phyloP scores from a whole-genome alignment of 2,329 filamentous ascomycete species.

The Esteya vermicola region DNA sequence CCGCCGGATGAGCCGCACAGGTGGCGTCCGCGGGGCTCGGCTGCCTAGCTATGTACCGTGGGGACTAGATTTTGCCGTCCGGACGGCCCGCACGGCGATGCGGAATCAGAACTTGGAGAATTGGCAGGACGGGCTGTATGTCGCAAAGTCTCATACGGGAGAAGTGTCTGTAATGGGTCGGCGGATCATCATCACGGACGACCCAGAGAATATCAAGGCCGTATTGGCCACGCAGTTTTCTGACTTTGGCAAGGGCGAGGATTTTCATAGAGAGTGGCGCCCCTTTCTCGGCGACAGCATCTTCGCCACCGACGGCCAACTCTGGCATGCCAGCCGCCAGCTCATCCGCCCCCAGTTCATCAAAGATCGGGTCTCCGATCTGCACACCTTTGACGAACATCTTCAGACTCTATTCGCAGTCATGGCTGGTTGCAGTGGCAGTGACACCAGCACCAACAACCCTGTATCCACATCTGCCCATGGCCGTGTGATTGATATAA shows the following conservation, averaged over 20 bases:
- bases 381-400: conserved; percentile 70
- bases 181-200: conserved; percentile 61
- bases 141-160: conserved; percentile 35
- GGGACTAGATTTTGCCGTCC: conserved; percentile 52
- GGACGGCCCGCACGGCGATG: conserved; percentile 36
- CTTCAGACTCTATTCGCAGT: conserved; percentile 57
- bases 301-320: conserved; percentile 64
- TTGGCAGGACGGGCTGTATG: conserved; percentile 41
- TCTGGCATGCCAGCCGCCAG: conserved; percentile 70
- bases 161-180: conserved; percentile 41
- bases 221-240: conserved; percentile 75
- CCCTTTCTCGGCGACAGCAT: conserved; percentile 64
- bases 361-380: conserved; percentile 67
- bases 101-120: conserved; percentile 43
- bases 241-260: conserved; percentile 69
- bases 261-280: conserved; percentile 62
- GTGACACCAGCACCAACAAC: conserved; percentile 42
- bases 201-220: conserved; percentile 84
- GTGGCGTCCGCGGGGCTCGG: conserved; percentile 2
- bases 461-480: conserved; percentile 36
- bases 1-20: conserved; percentile 6
- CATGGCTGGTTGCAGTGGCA: conserved; percentile 43
- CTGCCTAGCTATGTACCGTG: conserved; percentile 4
- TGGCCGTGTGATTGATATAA: conserved; percentile 52
- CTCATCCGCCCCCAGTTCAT: conserved; percentile 79